Base-by-base conservation (phyloP, 805 yeast genomes). In the Teunomyces atbi region DNA sequence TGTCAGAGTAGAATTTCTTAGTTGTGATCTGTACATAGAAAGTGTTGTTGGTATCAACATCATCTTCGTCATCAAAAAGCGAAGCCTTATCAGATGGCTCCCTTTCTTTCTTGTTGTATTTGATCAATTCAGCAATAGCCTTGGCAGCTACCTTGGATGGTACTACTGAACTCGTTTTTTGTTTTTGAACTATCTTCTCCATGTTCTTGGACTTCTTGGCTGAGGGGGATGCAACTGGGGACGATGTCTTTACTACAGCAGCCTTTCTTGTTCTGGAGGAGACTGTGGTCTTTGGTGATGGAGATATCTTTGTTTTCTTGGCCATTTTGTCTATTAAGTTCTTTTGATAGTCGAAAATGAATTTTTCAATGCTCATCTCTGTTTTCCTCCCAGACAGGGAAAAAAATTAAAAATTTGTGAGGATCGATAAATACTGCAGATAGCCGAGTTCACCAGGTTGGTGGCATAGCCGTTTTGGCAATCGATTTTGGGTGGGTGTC, bases 81-180 rank as follows among this genome's bases (percentile, higher is more conserved):
- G 79, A 69, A 21, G 69, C 59, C 52, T 76, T 70, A 7, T 29
- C 29, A 12, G 44, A 13, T 12, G 30, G 33, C 20, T 62, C 66
- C 13, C 61, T 64, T 4, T 64, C 61, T 15, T 63, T 60, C 21
- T 56, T 52, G 43, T 78, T 62, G 65, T 76, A 89, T 61, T 85
- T 84, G 46, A 72, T 68, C 59, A 94, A 76, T 54, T 89, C 95
- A 13, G 68, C 58, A 39, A 86, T 64, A 10, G 92, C 91, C 51
- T 78, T 78, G 21, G 53, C 37, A 41, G 50, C 46, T 35, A 54
- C 47, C 35, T 38, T 35, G 45, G 39, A n/a, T 28, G 42, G 23
- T 7, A 27, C 33, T 15, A 38, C 30, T 13, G 42, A 16, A 28
- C 13, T 29, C 11, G 32, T 6, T 21, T 19, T 33, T 28, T 35